phyloP scores from a whole-genome alignment of 2,329 filamentous ascomycete species.

The Trichophyton schoenleinii region DNA sequence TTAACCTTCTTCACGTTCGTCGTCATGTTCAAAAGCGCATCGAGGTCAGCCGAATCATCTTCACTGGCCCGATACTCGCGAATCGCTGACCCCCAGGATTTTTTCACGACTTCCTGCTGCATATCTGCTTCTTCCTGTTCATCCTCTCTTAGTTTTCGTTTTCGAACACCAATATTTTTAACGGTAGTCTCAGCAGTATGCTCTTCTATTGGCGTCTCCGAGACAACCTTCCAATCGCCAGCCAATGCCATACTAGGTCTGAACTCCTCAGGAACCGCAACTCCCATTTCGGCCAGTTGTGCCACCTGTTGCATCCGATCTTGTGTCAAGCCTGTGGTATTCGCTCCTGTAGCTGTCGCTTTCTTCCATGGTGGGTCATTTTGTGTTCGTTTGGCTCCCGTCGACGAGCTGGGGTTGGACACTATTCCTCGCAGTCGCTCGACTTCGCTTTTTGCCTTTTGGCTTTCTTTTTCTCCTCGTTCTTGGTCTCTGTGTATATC shows the following conservation, averaged over 20 bases:
- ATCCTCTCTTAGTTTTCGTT: conserved; percentile 33
- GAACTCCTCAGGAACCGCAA: conserved; percentile 68
- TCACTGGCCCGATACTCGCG: conserved; percentile 24
- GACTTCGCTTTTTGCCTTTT: conserved; percentile 71
- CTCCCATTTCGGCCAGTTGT: conserved; percentile 76
- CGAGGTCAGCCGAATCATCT: conserved; percentile 29
- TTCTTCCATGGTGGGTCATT: conserved; percentile 21
- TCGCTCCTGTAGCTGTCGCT: conserved; percentile 18
- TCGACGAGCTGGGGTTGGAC: conserved; percentile 29
- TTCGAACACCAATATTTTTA: conserved; percentile 33
- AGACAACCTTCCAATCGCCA: conserved; percentile 71
- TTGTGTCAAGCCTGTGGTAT: conserved; percentile 33
- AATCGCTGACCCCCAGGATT: conserved; percentile 34
- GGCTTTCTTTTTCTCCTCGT: conserved; percentile 65
- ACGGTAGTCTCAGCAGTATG: conserved; percentile 31
- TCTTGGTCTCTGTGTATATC: conserved; percentile 79
- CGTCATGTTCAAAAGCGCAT: conserved; percentile 32
- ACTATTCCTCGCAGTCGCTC: conserved; percentile 73
- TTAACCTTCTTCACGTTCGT: conserved; percentile 26
- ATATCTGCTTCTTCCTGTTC: conserved; percentile 31
- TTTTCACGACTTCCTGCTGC: conserved; percentile 29
- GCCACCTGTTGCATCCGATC: conserved; percentile 74
- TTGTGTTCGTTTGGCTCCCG: conserved; percentile 12
- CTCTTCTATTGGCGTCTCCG: conserved; percentile 29
- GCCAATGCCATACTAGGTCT: conserved; percentile 72